A percentile compares a stretch with the other conserved stretches of the same genome.
phyloP scores from a whole-genome alignment of 441 rosid species.

The Pelargonium citronellum region DNA sequence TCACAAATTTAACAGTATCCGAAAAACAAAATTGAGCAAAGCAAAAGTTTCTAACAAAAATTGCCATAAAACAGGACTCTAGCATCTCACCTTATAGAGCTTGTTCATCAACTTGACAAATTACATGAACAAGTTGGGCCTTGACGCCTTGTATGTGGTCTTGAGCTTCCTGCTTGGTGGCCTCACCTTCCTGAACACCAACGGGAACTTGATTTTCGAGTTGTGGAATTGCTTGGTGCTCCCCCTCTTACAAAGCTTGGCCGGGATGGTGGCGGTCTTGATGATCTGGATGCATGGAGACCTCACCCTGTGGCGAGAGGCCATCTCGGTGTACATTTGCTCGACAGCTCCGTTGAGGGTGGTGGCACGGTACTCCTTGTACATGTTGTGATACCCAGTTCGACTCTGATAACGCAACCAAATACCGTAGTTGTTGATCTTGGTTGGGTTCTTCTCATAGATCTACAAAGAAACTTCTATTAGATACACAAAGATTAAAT shows the following conservation, averaged over 20 bases:
- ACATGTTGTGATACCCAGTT: conserved; percentile 35
- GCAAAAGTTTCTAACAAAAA: conserved; percentile 20
- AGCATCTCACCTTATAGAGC: conserved; percentile 5
- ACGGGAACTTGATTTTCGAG: conserved; percentile 33
- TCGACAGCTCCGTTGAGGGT: conserved; percentile 35
- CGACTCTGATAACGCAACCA: conserved; percentile 35
- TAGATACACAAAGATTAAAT: not conserved
- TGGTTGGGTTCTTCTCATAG: conserved; percentile 33
- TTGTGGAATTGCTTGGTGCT: conserved; percentile 38
- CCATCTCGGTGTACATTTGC: conserved; percentile 34
- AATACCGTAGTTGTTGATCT: conserved; percentile 32
- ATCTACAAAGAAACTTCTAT: conserved; percentile 17
- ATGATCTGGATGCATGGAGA: conserved; percentile 33
- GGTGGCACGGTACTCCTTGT: conserved; percentile 33
- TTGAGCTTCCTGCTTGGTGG: conserved; percentile 34
- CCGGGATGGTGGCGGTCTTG: conserved; percentile 31
- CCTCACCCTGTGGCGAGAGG: conserved; percentile 33
- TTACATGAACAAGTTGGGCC: conserved; percentile 35
- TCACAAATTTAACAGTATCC: conserved; percentile 18
- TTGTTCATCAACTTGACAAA: conserved; percentile 14
- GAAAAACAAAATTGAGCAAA: conserved; percentile 17
- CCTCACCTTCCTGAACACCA: conserved; percentile 35
- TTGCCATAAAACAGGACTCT: conserved; percentile 8
- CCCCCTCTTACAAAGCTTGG: conserved; percentile 32
- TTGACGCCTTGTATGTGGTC: conserved; percentile 31